phyloP scores from a whole-genome alignment of 2,329 filamentous ascomycete genomes.

The Graphium sp. region DNA sequence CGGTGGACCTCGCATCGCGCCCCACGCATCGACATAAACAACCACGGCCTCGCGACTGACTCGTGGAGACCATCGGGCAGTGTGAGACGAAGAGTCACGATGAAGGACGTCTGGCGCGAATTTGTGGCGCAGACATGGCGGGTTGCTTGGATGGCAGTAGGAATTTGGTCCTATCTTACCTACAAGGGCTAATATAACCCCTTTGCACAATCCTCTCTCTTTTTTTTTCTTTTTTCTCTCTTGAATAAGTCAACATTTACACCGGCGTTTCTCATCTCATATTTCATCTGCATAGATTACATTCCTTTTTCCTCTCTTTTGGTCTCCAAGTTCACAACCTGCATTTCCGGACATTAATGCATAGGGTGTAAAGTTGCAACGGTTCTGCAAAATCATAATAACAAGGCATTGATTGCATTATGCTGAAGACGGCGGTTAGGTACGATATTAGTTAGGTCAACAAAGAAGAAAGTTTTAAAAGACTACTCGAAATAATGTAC shows the following conservation, averaged over 20 bases:
- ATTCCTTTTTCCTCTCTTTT: too few species aligned
- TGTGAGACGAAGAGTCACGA: conserved; percentile 15
- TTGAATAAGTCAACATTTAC: background rate
- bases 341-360: too few species aligned
- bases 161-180: conserved; percentile 51
- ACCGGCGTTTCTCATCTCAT: background rate
- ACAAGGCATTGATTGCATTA: too few species aligned
- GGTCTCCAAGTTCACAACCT: too few species aligned
- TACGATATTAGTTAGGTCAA: too few species aligned
- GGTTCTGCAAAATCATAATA: too few species aligned
- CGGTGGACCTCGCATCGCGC: conserved; percentile 23
- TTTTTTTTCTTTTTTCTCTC: background rate
- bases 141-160: conserved; percentile 44
- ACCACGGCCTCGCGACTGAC: conserved; percentile 11
- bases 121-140: conserved; percentile 42
- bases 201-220: background rate
- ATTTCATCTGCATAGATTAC: too few species aligned
- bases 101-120: conserved; percentile 37
- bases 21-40: conserved; percentile 36
- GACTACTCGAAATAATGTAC: too few species aligned
- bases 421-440: too few species aligned
- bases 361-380: too few species aligned
- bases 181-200: conserved; percentile 33
- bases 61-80: conserved; percentile 11
- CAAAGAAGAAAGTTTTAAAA: too few species aligned